phyloP scores from a whole-genome alignment of 2,329 filamentous ascomycete genomes.

The Colletotrichum cordylinicola region DNA sequence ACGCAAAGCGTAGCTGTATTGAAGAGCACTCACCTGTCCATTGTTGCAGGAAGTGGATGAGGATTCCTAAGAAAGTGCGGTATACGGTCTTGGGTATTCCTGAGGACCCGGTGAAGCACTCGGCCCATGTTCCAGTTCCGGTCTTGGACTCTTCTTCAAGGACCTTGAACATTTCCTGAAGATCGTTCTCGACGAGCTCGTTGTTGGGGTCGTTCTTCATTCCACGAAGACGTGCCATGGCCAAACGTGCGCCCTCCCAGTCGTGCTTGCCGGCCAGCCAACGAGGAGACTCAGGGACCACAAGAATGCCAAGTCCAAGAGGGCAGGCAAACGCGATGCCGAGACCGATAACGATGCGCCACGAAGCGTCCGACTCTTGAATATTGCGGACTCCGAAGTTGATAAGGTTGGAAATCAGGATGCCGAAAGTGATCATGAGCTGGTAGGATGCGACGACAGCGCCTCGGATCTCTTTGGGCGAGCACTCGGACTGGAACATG shows the following conservation, averaged over 20 bases:
- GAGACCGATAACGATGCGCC: conserved; percentile 67
- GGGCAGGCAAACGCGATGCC: conserved; percentile 59
- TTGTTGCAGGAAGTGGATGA: conserved; percentile 71
- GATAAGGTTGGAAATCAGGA: conserved; percentile 61
- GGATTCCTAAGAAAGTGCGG: conserved; percentile 67
- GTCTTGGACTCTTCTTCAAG: conserved; percentile 50
- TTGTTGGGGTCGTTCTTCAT: conserved; percentile 51
- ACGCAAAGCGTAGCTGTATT: fast-evolving
- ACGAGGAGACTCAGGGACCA: conserved; percentile 62
- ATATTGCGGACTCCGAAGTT: conserved; percentile 57
- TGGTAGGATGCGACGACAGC: conserved; percentile 74
- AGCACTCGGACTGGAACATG: conserved; percentile 71
- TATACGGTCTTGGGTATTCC: conserved; percentile 64
- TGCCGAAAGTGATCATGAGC: conserved; percentile 75
- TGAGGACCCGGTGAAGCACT: conserved; percentile 65
- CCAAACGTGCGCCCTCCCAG: conserved; percentile 53
- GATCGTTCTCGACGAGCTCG: conserved; percentile 54
- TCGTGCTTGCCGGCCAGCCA: conserved; percentile 56
- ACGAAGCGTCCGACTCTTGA: conserved; percentile 50
- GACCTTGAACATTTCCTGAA: conserved; percentile 55
- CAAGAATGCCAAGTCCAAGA: conserved; percentile 57
- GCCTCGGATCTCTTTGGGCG: conserved; percentile 67
- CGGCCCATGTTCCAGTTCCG: conserved; percentile 57
- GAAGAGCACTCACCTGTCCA: conserved; percentile 53
- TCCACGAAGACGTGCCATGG: conserved; percentile 59